Conservation (phyloP, 345 rosid species). For the Ceriops decandra region DNA sequence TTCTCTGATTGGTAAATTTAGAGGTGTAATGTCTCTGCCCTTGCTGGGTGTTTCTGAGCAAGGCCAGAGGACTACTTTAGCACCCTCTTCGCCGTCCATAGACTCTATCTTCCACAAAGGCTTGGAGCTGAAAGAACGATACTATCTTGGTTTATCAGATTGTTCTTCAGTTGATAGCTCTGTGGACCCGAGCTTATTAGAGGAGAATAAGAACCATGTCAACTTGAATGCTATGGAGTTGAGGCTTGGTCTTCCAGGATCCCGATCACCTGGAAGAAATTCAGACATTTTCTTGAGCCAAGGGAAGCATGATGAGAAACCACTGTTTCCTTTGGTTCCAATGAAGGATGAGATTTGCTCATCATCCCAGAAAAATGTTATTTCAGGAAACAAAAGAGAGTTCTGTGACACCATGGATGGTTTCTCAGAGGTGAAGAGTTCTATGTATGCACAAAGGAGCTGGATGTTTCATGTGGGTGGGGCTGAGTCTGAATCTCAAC, state of each 20-base stretch:
- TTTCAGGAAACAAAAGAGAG: conserved; percentile 77
- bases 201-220: conserved; percentile 50
- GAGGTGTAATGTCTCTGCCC: conserved; percentile 67
- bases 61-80: conserved; percentile 42
- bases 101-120: conserved; percentile 42
- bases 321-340: conserved; percentile 70
- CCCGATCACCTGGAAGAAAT: conserved; percentile 64
- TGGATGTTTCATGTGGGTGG: conserved; percentile 55
- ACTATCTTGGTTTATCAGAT: conserved; percentile 71
- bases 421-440: conserved; percentile 55
- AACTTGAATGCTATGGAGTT: conserved; percentile 82
- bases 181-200: conserved; percentile 40
- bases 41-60: conserved; percentile 54
- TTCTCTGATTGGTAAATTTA: conserved; percentile 14
- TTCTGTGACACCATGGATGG: conserved; percentile 71
- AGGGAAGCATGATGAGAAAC: conserved; percentile 62
- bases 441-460: conserved; percentile 49
- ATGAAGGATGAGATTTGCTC: conserved; percentile 49
- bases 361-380: conserved; percentile 44
- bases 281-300: conserved; percentile 41
- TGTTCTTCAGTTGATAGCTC: conserved; percentile 80
- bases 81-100: conserved; percentile 42
- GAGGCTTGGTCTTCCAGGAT: conserved; percentile 84
- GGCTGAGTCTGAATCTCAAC: conserved; percentile 40
- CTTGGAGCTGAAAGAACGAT: conserved; percentile 53